phyloP scores from a whole-genome alignment of 257 asterid species.

The Solanum etuberosum region DNA sequence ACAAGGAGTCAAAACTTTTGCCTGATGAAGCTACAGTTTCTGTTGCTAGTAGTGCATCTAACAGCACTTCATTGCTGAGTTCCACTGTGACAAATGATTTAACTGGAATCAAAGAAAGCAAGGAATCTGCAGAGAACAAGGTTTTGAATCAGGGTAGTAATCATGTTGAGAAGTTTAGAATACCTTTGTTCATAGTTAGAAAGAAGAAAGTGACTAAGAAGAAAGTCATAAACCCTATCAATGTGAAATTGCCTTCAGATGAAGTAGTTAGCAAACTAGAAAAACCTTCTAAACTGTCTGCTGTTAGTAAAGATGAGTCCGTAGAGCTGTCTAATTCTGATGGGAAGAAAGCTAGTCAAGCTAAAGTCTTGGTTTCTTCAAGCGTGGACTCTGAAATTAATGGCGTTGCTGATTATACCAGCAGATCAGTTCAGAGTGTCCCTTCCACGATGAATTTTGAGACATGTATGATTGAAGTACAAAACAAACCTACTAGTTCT shows the following conservation, averaged over 20 bases:
- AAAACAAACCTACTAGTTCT: constrained; percentile 2
- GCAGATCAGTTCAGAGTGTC: constrained; percentile 3
- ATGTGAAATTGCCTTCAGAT: constrained; percentile 4
- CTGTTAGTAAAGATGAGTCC: constrained; percentile 11
- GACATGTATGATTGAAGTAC: constrained; percentile 7
- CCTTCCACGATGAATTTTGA: constrained; percentile 12
- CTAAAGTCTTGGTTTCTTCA: constrained; percentile 7
- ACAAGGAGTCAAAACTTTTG: constrained; percentile 11
- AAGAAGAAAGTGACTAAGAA: constrained; percentile 5
- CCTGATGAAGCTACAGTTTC: constrained; percentile 11
- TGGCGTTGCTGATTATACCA: constrained; percentile 10
- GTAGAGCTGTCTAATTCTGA: constrained; percentile 4
- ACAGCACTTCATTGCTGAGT: background rate
- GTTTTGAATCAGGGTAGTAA: constrained; percentile 6
- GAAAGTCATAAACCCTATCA: constrained; percentile 9
- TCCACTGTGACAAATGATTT: constrained; percentile 1
- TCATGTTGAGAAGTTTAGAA: constrained; percentile 5
- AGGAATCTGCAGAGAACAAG: constrained; percentile 1
- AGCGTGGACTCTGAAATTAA: constrained; percentile 2
- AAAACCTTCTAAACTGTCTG: constrained; percentile 1
- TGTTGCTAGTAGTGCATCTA: constrained; percentile 1
- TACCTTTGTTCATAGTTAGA: constrained; percentile 11
- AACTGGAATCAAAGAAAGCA: constrained; percentile 4
- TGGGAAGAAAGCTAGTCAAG: constrained; percentile 16
- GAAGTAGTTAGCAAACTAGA: background rate